These are phyloP conservation scores for Triadica sebifera DNA, from an alignment of 345 rosid species.

Conservation along the genomic window DNA sequence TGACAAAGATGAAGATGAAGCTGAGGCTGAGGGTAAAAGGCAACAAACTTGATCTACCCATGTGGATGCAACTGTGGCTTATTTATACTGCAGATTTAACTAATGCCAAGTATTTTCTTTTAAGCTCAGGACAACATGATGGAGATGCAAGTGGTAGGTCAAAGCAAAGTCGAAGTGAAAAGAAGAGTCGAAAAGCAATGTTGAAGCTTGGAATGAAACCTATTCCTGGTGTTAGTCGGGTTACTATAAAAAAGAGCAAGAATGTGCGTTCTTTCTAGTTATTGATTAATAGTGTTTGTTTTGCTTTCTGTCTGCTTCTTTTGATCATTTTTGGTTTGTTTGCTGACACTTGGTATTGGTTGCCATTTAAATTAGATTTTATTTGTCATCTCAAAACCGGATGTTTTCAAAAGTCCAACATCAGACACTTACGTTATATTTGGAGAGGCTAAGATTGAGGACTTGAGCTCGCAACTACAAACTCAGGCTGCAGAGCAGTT, in stretches of 20 bases:
- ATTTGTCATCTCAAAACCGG: slow-evolving; percentile 83
- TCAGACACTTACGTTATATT: slow-evolving; percentile 77
- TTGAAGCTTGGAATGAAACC: slow-evolving; percentile 88
- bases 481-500: slow-evolving; percentile 85
- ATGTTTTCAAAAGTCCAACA: slow-evolving; percentile 85
- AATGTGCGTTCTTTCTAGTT: slow-evolving; percentile 42
- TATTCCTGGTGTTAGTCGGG: slow-evolving; percentile 73
- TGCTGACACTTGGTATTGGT: slow-evolving; percentile 1
- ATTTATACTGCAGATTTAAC: not conserved
- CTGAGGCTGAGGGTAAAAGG: slow-evolving; percentile 48
- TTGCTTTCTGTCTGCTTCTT: not conserved
- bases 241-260: slow-evolving; percentile 81
- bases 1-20: slow-evolving; percentile 39
- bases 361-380: slow-evolving; percentile 41
- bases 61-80: not conserved
- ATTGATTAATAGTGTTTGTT: not conserved
- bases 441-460: slow-evolving; percentile 93
- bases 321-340: not conserved
- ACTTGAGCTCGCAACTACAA: slow-evolving; percentile 82
- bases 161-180: slow-evolving; percentile 88
- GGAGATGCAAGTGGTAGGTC: slow-evolving; percentile 60
- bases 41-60: not conserved
- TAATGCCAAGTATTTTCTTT: not conserved
- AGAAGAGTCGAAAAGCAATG: slow-evolving; percentile 90
- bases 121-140: slow-evolving; percentile 38